Conservation (phyloP, 2,329 filamentous ascomycete genomes). For the Ophiostoma tasmaniense region DNA sequence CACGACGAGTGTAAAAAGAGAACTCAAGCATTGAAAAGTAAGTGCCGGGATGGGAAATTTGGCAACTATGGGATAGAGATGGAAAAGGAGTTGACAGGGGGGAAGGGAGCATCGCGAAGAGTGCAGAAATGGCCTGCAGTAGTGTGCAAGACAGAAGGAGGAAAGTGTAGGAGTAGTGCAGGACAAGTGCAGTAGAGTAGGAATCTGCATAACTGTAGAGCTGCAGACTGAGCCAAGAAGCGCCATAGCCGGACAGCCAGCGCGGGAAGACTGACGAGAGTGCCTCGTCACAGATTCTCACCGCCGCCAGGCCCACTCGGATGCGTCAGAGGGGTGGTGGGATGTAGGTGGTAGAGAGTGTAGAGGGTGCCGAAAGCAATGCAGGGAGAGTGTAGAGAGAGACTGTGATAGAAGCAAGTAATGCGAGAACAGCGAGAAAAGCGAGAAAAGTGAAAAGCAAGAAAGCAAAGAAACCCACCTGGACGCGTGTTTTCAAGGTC, state of each 20-base stretch:
- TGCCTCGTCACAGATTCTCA: neutral
- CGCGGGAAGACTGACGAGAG: neutral
- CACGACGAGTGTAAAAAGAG: neutral
- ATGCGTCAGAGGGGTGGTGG: constrained; percentile 4
- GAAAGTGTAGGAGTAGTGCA: neutral
- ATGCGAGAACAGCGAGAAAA: too few relatives aligned
- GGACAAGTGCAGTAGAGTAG: neutral
- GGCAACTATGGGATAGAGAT: neutral
- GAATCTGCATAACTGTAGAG: neutral
- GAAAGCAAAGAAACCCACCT: constrained; percentile 47
- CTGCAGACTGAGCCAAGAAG: neutral
- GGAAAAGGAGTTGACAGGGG: neutral
- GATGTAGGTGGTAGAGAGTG: constrained; percentile 8
- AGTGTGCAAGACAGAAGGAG: neutral
- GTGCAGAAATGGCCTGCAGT: neutral
- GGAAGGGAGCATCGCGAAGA: neutral
- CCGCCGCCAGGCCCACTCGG: neutral
- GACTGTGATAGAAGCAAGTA: neutral
- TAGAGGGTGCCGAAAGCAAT: constrained; percentile 6
- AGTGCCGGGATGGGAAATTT: neutral
- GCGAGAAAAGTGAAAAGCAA: constrained; percentile 17
- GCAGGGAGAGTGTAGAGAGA: neutral
- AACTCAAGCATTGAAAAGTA: neutral
- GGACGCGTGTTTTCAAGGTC: constrained; percentile 90
- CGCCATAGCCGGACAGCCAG: neutral